A percentile compares a stretch with the other conserved stretches of the same genome.
Conservation (phyloP, 1,284 basidiomycete genomes). For the Pascua sp. region DNA sequence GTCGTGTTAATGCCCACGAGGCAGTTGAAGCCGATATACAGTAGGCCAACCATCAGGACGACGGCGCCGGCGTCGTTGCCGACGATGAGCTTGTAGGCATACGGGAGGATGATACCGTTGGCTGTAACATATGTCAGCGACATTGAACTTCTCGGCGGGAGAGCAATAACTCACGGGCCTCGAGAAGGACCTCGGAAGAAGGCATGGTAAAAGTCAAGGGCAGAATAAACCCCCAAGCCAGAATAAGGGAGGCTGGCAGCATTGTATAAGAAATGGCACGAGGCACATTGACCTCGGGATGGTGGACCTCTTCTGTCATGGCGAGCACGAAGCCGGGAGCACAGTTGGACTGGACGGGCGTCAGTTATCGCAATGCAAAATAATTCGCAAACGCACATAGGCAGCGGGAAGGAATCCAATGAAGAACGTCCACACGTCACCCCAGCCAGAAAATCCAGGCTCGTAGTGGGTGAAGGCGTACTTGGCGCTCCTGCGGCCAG, state of each 20-base stretch:
- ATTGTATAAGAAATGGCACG: conserved; percentile 14
- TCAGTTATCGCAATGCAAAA: not conserved
- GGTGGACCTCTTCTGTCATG: conserved; percentile 16
- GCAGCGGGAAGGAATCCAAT: conserved; percentile 17
- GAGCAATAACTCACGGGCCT: conserved; percentile 19
- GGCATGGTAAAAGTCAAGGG: conserved; percentile 19
- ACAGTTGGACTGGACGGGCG: not conserved
- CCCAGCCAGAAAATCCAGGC: conserved; percentile 12
- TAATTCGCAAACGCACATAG: not conserved
- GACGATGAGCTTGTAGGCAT: conserved; percentile 15
- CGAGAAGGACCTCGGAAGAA: conserved; percentile 10
- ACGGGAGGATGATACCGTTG: conserved; percentile 10
- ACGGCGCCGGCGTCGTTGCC: conserved; percentile 15
- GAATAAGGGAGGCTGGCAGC: conserved; percentile 13
- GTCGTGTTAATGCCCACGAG: conserved; percentile 19
- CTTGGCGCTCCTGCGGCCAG: conserved; percentile 12
- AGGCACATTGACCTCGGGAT: conserved; percentile 11
- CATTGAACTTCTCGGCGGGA: no score
- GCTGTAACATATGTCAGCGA: conserved; percentile 2
- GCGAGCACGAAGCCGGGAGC: conserved; percentile 15
- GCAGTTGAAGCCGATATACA: conserved; percentile 19
- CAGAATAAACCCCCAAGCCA: conserved; percentile 13
- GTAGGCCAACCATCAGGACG: conserved; percentile 11
- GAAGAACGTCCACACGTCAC: conserved; percentile 17
- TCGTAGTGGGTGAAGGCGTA: conserved; percentile 20